Base-by-base conservation (phyloP, 768 basidiomycete species). In the Pleurotus tuber-regium region DNA sequence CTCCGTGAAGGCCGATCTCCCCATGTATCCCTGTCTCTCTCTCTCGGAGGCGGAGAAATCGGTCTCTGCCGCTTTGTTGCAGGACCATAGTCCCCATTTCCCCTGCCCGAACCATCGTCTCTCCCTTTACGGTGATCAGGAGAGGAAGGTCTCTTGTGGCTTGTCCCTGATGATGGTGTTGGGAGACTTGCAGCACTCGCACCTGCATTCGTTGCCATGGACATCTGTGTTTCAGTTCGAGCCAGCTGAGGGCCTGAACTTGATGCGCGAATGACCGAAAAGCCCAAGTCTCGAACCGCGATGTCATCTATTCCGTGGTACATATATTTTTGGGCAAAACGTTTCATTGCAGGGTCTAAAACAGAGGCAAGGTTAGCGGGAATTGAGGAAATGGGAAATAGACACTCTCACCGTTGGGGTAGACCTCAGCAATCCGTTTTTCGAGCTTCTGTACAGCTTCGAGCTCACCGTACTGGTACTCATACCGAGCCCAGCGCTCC, bases 401-500 rank as follows among this genome's bases (percentile, higher is more conserved):
- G n/a, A 50, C 35, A 42, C 8, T 67, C 82, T 33, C 55, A 92
- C 93, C 92, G 43, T 82, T 82, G 0, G 93, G 86, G 67, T 92
- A 98, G 1, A 85, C 83, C 54, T 98, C 95, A 1, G 86, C 75
- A 59, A 98, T 89, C 6, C 97, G 82, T 54, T 85, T 84, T 66
- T 97, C 94, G 41, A 98, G 80, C 67, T 95, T 92, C 58, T 89
- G 84, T 2, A 90, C 82, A 1, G 90, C 87, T 36, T 89, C 85
- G 29, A 95, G 74, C 67, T 95, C 92, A n/a, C 92, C 92, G 61
- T 89, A 98, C 61, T 91, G 87, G 69, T 94, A 98, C 66, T 97
- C 92, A 70, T 96, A 96, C 50, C 87, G 78, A 3, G 93, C 86
- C 97, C 95, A 98, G 38, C 91, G 82, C 62, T 97, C 93, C 95